Percentiles rank a stretch among this genome's conserved stretches.
Conservation (phyloP, 495 filamentous ascomycete species). For the Xylaria palmicola region DNA sequence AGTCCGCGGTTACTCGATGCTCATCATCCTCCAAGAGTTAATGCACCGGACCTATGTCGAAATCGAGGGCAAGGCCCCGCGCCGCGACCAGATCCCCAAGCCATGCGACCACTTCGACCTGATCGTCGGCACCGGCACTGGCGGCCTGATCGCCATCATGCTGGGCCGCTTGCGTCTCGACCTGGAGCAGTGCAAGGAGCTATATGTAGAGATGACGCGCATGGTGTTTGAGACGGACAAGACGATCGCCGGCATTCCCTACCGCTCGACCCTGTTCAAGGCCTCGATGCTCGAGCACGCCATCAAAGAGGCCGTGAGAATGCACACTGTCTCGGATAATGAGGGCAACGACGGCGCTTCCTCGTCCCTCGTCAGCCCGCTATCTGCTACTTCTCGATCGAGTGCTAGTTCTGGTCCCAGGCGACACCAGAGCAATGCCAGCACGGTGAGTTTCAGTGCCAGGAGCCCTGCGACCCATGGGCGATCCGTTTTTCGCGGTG, state of each 20-base stretch:
- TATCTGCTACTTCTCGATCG: constrained; percentile 38
- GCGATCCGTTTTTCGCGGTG: constrained; percentile 46
- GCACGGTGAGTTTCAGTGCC: constrained; percentile 58
- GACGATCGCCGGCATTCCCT: constrained; percentile 91
- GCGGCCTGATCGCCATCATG: constrained; percentile 95
- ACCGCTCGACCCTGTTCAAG: constrained; percentile 92
- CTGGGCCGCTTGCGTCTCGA: constrained; percentile 88
- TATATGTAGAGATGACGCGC: constrained; percentile 91
- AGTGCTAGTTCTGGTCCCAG: constrained; percentile 38
- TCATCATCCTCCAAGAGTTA: constrained; percentile 90
- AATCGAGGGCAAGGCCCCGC: constrained; percentile 76
- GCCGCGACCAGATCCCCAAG: constrained; percentile 86
- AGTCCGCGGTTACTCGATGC: constrained; percentile 95
- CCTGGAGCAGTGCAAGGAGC: constrained; percentile 91
- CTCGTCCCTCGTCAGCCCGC: constrained; percentile 26
- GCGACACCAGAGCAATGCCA: constrained; percentile 59
- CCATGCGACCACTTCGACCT: constrained; percentile 98
- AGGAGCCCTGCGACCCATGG: constrained; percentile 43
- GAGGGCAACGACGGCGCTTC: constrained; percentile 69
- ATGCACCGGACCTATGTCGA: constrained; percentile 94
- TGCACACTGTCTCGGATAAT: constrained; percentile 76
- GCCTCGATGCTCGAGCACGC: constrained; percentile 93
- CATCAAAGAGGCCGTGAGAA: constrained; percentile 82
- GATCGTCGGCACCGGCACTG: constrained; percentile 91
- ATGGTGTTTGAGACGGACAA: constrained; percentile 98